A percentile compares a stretch with the other conserved stretches of the same genome.
These are phyloP conservation scores for Boletus pseudo-olivaceus DNA, from an alignment of 768 basidiomycete genomes.

Conservation along the genomic window DNA sequence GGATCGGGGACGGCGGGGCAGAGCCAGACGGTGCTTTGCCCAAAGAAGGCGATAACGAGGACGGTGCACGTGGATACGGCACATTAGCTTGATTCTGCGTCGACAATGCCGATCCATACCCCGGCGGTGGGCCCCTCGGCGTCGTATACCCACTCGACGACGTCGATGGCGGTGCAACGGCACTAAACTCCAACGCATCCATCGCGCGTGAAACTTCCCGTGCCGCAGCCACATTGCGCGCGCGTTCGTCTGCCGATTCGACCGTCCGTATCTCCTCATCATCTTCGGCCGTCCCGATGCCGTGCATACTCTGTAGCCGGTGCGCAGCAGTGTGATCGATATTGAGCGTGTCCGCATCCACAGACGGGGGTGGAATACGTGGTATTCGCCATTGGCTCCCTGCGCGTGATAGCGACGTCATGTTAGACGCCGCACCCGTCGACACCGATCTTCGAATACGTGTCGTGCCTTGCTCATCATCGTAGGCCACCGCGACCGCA, in stretches of 20 bases:
- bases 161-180: slow-evolving; percentile 17
- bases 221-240: slow-evolving; percentile 64
- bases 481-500: neutral
- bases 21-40: slow-evolving; percentile 15
- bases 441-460: slow-evolving; percentile 10
- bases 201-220: slow-evolving; percentile 64
- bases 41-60: neutral
- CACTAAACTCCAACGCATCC: slow-evolving; percentile 48
- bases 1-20: slow-evolving; percentile 24
- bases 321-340: neutral
- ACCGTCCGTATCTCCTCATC: slow-evolving; percentile 29
- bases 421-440: neutral
- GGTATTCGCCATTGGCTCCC: slow-evolving; percentile 28
- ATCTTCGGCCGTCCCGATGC: slow-evolving; percentile 1
- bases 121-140: slow-evolving; percentile 12
- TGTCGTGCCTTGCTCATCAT: slow-evolving; percentile 2
- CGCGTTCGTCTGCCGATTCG: slow-evolving; percentile 44
- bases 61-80: neutral
- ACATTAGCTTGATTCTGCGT: slow-evolving; percentile 1
- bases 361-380: slow-evolving; percentile 39
- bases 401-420: slow-evolving; percentile 9
- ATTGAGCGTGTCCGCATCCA: slow-evolving; percentile 25
- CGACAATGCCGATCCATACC: slow-evolving; percentile 1
- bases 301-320: slow-evolving; percentile 3
- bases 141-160: slow-evolving; percentile 15